Conservation (phyloP, 2,329 filamentous ascomycete genomes). For the Nectriaceae sp. region DNA sequence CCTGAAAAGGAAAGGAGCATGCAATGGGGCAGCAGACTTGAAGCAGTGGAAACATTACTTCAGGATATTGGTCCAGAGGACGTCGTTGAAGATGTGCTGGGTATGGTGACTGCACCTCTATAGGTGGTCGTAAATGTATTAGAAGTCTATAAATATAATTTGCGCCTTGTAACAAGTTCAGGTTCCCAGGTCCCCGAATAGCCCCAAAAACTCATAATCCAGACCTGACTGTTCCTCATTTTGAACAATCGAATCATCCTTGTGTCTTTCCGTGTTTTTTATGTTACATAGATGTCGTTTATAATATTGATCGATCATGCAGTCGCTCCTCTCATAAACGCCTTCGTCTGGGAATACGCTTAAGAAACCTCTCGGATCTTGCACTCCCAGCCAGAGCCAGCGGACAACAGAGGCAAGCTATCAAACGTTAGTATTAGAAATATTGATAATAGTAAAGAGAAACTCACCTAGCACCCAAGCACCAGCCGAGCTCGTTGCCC, state of each 20-base stretch:
- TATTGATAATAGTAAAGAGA: not conserved
- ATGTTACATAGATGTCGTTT: slow-evolving; percentile 23
- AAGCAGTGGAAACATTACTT: slow-evolving; percentile 68
- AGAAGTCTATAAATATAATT: slow-evolving; percentile 31
- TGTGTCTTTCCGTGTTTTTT: slow-evolving; percentile 14
- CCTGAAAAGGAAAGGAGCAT: slow-evolving; percentile 80
- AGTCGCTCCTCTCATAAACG: slow-evolving; percentile 7
- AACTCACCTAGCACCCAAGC: slow-evolving; percentile 87
- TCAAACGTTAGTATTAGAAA: slow-evolving; percentile 16
- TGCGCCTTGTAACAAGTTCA: slow-evolving; percentile 20
- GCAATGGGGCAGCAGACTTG: slow-evolving; percentile 85
- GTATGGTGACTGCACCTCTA: slow-evolving; percentile 55
- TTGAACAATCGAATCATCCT: slow-evolving; percentile 11
- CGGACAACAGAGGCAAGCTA: slow-evolving; percentile 80
- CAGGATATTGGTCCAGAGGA: slow-evolving; percentile 62
- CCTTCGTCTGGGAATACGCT: slow-evolving; percentile 15
- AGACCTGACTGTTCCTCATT: slow-evolving; percentile 21
- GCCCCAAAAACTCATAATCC: slow-evolving; percentile 16
- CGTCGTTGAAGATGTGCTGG: slow-evolving; percentile 65
- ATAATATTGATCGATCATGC: too few species aligned
- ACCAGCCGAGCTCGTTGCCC: slow-evolving; percentile 96
- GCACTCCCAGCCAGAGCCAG: slow-evolving; percentile 88
- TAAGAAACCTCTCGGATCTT: slow-evolving; percentile 76
- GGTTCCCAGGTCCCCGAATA: slow-evolving; percentile 20
- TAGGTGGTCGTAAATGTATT: slow-evolving; percentile 27